These are phyloP conservation scores for Colletotrichum godetiae DNA, from an alignment of 2,329 filamentous ascomycete species.

Conservation along the genomic window DNA sequence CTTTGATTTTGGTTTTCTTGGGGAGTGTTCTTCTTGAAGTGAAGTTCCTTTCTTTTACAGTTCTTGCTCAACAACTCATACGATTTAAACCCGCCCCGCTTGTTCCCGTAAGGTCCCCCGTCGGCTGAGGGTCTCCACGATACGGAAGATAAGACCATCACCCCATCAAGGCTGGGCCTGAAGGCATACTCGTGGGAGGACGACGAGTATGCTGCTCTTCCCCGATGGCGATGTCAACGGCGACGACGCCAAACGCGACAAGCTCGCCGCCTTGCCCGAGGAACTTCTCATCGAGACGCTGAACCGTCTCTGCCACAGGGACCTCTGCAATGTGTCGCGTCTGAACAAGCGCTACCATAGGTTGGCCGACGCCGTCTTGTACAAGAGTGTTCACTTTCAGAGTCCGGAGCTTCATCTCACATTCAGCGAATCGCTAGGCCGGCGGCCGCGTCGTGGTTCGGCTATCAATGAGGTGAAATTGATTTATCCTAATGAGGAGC, in stretches of 20 bases:
- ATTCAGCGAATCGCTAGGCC: conserved; percentile 59
- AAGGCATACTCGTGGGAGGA: not conserved
- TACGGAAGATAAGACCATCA: conserved; percentile 8
- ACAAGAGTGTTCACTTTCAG: conserved; percentile 58
- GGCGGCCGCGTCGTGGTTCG: conserved; percentile 58
- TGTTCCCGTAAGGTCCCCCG: conserved; percentile 3
- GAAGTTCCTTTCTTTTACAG: not conserved
- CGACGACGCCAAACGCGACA: not conserved
- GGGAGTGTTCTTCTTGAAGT: not conserved
- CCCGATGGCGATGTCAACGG: conserved; percentile 1
- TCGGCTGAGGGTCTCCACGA: conserved; percentile 13
- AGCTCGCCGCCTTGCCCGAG: conserved; percentile 43
- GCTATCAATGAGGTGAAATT: conserved; percentile 58
- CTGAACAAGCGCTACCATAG: conserved; percentile 55
- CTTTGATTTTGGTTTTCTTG: not conserved
- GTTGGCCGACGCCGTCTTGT: conserved; percentile 58
- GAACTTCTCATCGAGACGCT: conserved; percentile 53
- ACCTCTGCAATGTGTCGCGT: conserved; percentile 56
- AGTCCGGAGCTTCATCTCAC: conserved; percentile 59
- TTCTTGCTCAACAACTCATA: not conserved
- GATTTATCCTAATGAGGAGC: conserved; percentile 55
- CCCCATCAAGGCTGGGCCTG: not conserved
- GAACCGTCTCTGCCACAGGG: conserved; percentile 45
- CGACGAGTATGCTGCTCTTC: conserved; percentile 9
- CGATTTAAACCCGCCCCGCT: not conserved